Evolutionary conservation across 257 asterid genomes (phyloP).

Genomic region (Linderniella brevidens): DNA sequence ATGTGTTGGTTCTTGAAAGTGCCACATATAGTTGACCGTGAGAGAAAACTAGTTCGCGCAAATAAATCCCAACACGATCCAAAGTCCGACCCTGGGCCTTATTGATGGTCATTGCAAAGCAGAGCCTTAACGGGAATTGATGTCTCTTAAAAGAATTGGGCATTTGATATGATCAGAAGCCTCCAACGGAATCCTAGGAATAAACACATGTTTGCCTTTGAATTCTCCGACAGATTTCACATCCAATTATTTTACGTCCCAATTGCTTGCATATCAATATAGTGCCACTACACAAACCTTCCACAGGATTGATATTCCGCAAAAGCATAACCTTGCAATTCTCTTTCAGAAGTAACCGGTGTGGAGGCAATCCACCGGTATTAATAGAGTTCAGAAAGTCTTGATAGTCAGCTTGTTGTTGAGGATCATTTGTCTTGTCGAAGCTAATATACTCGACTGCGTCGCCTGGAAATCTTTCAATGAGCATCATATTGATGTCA

Average conservation of each 20-base stretch:
- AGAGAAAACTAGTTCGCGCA: no score
- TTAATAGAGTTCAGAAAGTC: no score
- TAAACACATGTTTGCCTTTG: background rate
- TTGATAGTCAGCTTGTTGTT: no score
- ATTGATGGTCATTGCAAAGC: slow-evolving; percentile 1
- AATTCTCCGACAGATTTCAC: background rate
- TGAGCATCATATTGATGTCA: no score
- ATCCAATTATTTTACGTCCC: background rate
- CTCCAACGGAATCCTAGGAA: background rate
- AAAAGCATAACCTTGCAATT: background rate
- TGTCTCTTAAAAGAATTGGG: background rate
- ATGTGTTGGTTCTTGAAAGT: no score
- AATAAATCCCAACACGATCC: no score
- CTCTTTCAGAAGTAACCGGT: background rate
- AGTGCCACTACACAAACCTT: slow-evolving; percentile 5
- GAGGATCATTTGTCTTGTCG: no score
- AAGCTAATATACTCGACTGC: no score
- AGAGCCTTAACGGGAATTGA: background rate
- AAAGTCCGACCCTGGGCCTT: no score
- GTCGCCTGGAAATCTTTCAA: no score
- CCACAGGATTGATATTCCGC: background rate
- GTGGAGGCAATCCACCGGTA: no score
- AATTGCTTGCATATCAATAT: background rate
- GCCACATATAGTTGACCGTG: no score
- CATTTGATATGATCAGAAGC: background rate